Percentiles rank a stretch among this genome's conserved stretches.
Evolutionary conservation across 768 basidiomycete species (phyloP).

Genomic region (Leccinum barrowsii): DNA sequence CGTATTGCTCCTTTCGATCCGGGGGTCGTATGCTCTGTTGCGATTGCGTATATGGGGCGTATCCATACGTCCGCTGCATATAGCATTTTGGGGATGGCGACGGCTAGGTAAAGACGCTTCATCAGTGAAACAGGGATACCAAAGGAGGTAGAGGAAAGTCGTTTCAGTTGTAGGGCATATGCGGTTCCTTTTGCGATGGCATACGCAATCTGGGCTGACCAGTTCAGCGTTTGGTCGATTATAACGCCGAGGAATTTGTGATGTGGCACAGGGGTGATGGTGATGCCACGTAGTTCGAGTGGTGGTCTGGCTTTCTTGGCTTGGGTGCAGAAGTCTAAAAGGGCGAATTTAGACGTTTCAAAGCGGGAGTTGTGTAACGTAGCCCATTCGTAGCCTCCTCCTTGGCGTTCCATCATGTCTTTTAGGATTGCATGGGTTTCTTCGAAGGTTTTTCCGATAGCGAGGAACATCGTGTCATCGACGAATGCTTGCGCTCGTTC

Average conservation of each 20-base stretch:
- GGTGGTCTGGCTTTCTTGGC: not conserved
- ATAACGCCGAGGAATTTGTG: slow-evolving; percentile 1
- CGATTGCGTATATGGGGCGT: not conserved
- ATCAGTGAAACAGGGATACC: not conserved
- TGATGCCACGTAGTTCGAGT: not conserved
- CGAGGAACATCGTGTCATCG: not conserved
- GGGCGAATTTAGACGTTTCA: not conserved
- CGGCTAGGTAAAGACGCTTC: not conserved
- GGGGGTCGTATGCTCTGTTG: not conserved
- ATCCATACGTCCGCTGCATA: not conserved
- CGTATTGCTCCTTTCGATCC: not conserved
- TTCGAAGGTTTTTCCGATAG: not conserved
- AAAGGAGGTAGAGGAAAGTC: not conserved
- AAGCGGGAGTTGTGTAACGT: not conserved
- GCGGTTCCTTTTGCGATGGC: not conserved
- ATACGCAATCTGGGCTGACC: not conserved
- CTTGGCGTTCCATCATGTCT: not conserved
- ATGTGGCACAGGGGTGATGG: not conserved
- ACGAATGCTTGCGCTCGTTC: not conserved
- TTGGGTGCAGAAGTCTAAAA: not conserved
- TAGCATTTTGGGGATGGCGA: not conserved
- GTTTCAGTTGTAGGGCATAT: not conserved
- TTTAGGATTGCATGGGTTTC: not conserved
- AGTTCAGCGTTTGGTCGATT: not conserved
- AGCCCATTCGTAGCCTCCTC: not conserved